phyloP scores from a whole-genome alignment of 371 early-diverging fungal genomes.

The Thermomucor indicae-seudaticae region DNA sequence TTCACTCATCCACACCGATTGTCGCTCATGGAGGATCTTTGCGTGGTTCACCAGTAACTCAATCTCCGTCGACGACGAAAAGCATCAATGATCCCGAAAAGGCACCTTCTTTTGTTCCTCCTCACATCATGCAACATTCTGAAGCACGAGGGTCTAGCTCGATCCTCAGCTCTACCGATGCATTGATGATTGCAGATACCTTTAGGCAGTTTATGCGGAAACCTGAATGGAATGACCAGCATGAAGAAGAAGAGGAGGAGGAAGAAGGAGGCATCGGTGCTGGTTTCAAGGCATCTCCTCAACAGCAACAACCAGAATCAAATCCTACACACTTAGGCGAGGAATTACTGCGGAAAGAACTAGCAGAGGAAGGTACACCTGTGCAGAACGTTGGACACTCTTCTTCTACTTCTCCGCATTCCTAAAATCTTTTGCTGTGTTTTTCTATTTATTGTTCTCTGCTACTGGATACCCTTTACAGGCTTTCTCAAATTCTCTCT shows the following conservation, averaged over 20 bases:
- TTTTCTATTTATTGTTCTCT: too few relatives aligned
- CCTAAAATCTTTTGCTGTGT: not conserved
- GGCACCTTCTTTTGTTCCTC: not conserved
- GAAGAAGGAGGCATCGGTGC: slow-evolving; percentile 7
- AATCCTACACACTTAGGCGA: too few relatives aligned
- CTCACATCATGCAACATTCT: slow-evolving; percentile 10
- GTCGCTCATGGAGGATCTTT: not conserved
- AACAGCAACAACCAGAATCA: slow-evolving; percentile 14
- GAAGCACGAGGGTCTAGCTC: slow-evolving; percentile 38
- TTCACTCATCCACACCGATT: slow-evolving; percentile 12
- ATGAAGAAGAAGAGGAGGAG: slow-evolving; percentile 20
- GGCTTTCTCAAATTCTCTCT: too few relatives aligned
- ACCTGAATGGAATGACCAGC: slow-evolving; percentile 45
- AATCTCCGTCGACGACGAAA: not conserved
- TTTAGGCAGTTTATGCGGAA: slow-evolving; percentile 50
- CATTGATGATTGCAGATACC: slow-evolving; percentile 48
- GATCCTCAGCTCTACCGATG: slow-evolving; percentile 44
- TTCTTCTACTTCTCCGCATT: slow-evolving; percentile 13
- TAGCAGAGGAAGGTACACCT: slow-evolving; percentile 27
- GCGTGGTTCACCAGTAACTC: too few relatives aligned
- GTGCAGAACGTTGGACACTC: slow-evolving; percentile 23
- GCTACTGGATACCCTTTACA: too few relatives aligned
- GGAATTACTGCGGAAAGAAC: slow-evolving; percentile 18
- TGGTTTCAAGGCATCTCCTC: not conserved
- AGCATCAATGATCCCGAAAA: not conserved